Base-by-base conservation (phyloP, 371 early-diverging fungal species). In the Capillidium heterosporum region DNA sequence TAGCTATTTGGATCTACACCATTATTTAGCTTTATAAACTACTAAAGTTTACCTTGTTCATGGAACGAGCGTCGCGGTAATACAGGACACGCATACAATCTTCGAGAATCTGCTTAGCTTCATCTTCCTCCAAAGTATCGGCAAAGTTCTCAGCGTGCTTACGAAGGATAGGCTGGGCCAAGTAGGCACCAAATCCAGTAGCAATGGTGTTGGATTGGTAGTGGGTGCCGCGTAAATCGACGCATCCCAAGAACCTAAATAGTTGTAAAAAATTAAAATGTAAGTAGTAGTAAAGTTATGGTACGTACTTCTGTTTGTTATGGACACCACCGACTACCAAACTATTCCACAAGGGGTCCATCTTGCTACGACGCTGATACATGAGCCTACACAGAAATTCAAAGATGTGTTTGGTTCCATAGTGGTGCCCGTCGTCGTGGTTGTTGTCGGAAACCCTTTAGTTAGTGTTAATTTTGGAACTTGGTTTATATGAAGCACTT, bases 341-440 rank as follows among this genome's bases (percentile, higher is more conserved):
- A 41, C 85, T 76, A 74, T 97, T 93, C 92, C 96, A 96, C 51
- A 98, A 81, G 32, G 98, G 99, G 67, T 95, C 81, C 59, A 90
- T 70, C 67, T 92, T 84, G 67, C 77, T 84, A 63, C 99, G 80
- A 66, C 95, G 79, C 61, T 74, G 72, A 73, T 99, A 99, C 93
- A 99, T 86, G 57, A 96, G 77, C 50, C 84, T 74, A 73, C 83
- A 80, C 48, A 95, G 69, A 62, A 85, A 95, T 68, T 89, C 88
- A 69, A 84, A 89, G 50, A 95, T 82, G 69, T 94, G 80, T 32
- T 76, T 72, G 21, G 96, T 81, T 31, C 79, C 82, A 48, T 94
- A 68, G 24, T 72, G 71, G 68, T 94, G 93, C 0, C 89, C 94
- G 64, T 97, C 95, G 63, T 90, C 87, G 57, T 74, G 73, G 63